Conservation (phyloP, 345 rosid species). For the Nephelium lappaceum region DNA sequence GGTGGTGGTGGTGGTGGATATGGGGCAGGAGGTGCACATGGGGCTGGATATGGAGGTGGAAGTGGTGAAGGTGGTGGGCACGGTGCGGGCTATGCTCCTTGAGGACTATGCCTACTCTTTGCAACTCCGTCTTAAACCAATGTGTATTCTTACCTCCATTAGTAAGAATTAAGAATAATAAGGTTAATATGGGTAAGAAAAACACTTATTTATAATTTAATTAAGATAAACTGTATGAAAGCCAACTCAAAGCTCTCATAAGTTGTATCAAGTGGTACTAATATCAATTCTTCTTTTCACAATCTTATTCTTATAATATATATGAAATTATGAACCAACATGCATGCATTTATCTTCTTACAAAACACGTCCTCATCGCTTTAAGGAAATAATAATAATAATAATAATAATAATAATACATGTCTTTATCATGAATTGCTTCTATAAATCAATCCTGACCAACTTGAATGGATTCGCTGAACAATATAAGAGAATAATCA, state of each 20-base stretch:
- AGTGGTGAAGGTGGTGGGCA: conserved; percentile 23
- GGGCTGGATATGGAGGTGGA: conserved; percentile 20
- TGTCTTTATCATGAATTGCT: not conserved
- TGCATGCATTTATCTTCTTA: not conserved
- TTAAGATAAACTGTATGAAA: not conserved
- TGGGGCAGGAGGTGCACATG: conserved; percentile 21
- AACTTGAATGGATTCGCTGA: not conserved
- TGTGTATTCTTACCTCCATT: not conserved
- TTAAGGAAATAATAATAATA: too few species aligned
- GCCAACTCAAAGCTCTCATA: not conserved
- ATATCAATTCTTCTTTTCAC: not conserved
- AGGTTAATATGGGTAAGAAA: conserved; percentile 9
- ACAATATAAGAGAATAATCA: too few species aligned
- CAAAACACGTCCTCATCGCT: not conserved
- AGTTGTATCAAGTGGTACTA: not conserved
- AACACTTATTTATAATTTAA: not conserved
- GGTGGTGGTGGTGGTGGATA: conserved; percentile 4
- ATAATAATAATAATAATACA: too few species aligned
- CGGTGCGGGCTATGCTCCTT: conserved; percentile 28
- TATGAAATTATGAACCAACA: too few species aligned
- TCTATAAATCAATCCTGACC: not conserved
- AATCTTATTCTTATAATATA: too few species aligned
- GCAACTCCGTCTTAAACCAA: not conserved
- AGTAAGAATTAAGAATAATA: conserved; percentile 21
- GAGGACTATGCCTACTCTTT: not conserved